Base-by-base conservation (phyloP, 2,329 filamentous ascomycete species). In the Pseudocercospora crystallina region DNA sequence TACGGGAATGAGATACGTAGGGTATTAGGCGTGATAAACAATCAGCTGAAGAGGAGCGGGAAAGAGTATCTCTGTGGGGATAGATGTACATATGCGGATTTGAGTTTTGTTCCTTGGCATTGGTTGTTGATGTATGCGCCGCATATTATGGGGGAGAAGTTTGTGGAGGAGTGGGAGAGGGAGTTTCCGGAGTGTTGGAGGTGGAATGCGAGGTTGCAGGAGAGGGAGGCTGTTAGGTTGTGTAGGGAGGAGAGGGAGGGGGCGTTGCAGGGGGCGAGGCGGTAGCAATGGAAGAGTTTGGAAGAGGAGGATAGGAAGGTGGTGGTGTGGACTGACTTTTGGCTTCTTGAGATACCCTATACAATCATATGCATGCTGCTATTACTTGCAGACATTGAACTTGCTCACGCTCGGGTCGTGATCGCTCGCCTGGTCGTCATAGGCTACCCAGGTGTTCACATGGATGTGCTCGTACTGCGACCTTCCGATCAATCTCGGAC, bases 341-440 rank as follows among this genome's bases (percentile, higher is more conserved):
- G 20, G 20, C 20, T 26, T 26, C 20, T 26, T 26, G 20, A 26
- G 20, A 26, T 26, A 26, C 20, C 20, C 20, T 26, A 26, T 26
- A 26, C 20, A 26, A 26, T 7, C 4, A 26, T 26, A 26, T 26
- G 20, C 20, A 4, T 26, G 4, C 20, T 26, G 20, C 20, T 26
- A 26, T 26, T 52, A 47, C 13, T 42, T 36, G 56, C 84, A 89
- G 3, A 88, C 68, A 65, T 86, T 76, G 51, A 89, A 71, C 67
- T 71, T 74, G 3, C 80, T 84, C 12, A 89, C 79, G 39, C 78
- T 83, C 0, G 86, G 85, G 62, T 89, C 86, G 64, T 89, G 86
- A 65, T 89, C 85, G 44, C 80, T 84, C 15, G 81, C 77, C 66
- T 80, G 74, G 46, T 79, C 79, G 29, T 73, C 76, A 52, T 69